A percentile compares a stretch with the other conserved stretches of the same genome.
phyloP scores from a whole-genome alignment of 2,329 filamentous ascomycete genomes.

The Aspergillus awamori region DNA sequence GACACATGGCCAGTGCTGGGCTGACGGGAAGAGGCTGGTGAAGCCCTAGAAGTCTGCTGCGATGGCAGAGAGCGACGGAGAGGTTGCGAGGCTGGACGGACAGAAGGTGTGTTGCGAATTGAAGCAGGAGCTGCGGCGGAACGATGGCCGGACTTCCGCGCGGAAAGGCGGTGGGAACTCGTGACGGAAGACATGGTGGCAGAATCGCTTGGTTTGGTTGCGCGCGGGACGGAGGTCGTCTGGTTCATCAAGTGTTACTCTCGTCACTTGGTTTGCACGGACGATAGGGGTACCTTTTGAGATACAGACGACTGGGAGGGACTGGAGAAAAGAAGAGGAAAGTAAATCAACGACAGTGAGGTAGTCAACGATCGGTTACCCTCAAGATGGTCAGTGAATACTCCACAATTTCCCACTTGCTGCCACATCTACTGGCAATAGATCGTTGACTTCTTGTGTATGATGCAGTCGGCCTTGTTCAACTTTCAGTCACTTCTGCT shows the following conservation, averaged over 20 bases:
- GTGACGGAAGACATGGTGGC: conserved; percentile 19
- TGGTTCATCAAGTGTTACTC: not conserved
- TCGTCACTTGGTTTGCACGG: no score
- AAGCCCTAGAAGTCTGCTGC: conserved; percentile 1
- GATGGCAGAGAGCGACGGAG: conserved; percentile 4
- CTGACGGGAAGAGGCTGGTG: conserved; percentile 2
- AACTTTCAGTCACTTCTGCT: conserved; percentile 97
- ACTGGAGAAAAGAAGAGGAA: not conserved
- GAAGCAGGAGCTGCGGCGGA: not conserved
- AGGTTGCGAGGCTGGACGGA: not conserved
- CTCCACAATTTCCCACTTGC: not conserved
- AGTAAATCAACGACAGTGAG: not conserved
- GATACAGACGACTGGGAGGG: no score
- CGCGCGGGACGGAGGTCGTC: not conserved
- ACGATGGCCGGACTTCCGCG: conserved; percentile 5
- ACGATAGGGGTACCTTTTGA: no score
- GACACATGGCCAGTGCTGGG: conserved; percentile 24
- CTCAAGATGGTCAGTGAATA: conserved; percentile 36
- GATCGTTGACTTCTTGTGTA: conserved; percentile 1
- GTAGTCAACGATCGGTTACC: not conserved
- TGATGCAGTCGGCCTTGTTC: conserved; percentile 83
- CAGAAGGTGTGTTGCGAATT: conserved; percentile 8
- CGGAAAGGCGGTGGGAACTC: conserved; percentile 22
- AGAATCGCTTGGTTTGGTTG: conserved; percentile 16
- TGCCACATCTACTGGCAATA: not conserved